Conservation (phyloP, 1,284 basidiomycete genomes). For the Ceratobasidium papillatum region DNA sequence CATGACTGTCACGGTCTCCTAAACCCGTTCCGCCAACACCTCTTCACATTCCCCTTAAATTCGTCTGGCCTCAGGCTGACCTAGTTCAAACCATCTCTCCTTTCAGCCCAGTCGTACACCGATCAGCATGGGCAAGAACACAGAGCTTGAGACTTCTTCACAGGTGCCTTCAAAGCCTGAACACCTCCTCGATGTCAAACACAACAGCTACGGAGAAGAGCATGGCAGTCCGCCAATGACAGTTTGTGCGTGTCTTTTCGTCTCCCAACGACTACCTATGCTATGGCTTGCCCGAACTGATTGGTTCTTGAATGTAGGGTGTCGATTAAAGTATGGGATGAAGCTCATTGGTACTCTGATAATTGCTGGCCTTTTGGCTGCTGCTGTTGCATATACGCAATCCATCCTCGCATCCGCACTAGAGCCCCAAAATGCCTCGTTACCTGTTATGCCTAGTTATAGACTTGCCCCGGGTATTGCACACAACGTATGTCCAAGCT, state of each 20-base stretch:
- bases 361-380: conserved; percentile 11
- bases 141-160: not conserved
- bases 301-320: not conserved
- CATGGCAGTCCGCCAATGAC: conserved; percentile 1
- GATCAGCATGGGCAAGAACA: not conserved
- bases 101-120: too few relatives aligned
- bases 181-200: not conserved
- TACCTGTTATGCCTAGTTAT: conserved; percentile 13
- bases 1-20: too few relatives aligned
- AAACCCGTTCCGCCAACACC: too few relatives aligned
- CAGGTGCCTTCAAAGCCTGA: conserved; percentile 4
- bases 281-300: not conserved
- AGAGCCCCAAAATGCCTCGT: not conserved
- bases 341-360: not conserved
- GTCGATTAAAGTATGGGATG: conserved; percentile 1
- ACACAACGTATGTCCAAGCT: conserved; percentile 8
- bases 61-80: too few relatives aligned
- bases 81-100: too few relatives aligned
- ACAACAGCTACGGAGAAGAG: not conserved
- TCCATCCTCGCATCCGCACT: conserved; percentile 3
- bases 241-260: conserved; percentile 10
- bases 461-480: conserved; percentile 9
- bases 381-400: conserved; percentile 7
- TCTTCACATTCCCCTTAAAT: too few relatives aligned
- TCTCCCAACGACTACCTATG: not conserved